Evolutionary conservation across 2,329 filamentous ascomycete genomes (phyloP), one percentile per base, ranked within the genome.

Genomic region (Aspergillus tubingensis): DNA sequence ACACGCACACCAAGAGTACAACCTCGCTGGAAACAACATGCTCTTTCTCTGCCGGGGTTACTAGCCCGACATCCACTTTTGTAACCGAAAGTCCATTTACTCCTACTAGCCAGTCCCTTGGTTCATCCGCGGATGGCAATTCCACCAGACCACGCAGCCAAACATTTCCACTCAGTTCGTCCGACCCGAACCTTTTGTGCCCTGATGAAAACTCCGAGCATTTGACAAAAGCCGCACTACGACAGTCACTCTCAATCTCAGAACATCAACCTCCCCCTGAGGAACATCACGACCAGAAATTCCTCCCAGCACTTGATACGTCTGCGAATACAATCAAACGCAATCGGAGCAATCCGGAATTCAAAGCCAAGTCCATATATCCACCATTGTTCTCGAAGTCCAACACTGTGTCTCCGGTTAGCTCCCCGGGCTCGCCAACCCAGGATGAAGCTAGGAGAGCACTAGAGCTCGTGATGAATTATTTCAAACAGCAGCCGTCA

Each of bases 391-490:
- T 74, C 49, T 76, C 75, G 5, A 76, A 74, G 58, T 78, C 77
- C 21, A 74, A 70, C 41, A 75, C 73, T 50, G 73, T 76, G 11
- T 81, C 79, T 36, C 79, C 86, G 39, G 79, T 85, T 62, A 83
- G 84, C 43, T 83, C 86, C 53, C 83, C 88, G 1, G 84, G 77
- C 27, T 90, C 89, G 1, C 90, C 90, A 0, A 92, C 89, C 0
- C 90, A 92, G 67, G 92, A 97, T 68, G 92, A 98, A 74, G 93
- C 93, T 3, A 85, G 91, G 41, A 85, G 87, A 54, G 94, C 93
- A 1, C 84, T 96, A 4, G 89, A 94, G 69, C 88, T 93, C 2
- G 86, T 97, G 19, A 85, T 96, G 73, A 88, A 79, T 62, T 96
- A 94, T 72, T 90, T 97, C 73, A 85, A 91, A 68, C 87, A 88